A percentile compares a stretch with the other conserved stretches of the same genome.
These are phyloP conservation scores for Byssoonygena ceratinophila DNA, from an alignment of 2,329 filamentous ascomycete genomes.

Conservation along the genomic window DNA sequence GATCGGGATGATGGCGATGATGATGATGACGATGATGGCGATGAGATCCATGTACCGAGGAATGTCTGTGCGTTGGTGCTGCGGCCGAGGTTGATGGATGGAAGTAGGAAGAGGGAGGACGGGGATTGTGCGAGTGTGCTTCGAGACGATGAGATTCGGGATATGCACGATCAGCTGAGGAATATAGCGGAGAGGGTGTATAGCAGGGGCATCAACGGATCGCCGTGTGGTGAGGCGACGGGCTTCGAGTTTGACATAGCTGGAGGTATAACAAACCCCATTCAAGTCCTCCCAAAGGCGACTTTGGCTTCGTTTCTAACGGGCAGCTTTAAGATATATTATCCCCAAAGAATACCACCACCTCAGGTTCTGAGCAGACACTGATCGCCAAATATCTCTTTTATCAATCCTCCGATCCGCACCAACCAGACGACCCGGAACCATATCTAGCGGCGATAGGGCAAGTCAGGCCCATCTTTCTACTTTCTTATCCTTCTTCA, in stretches of 20 bases:
- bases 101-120: neutral
- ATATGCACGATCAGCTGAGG: slow-evolving; percentile 1
- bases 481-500: slow-evolving; percentile 5
- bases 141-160: neutral
- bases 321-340: slow-evolving; percentile 8
- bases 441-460: slow-evolving; percentile 2
- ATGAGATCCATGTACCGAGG: neutral
- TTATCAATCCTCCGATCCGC: neutral
- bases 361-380: neutral
- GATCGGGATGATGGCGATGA: neutral
- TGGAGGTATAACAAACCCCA: too few relatives aligned
- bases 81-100: neutral
- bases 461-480: slow-evolving; percentile 5
- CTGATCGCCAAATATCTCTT: slow-evolving; percentile 9
- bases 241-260: neutral
- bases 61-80: slow-evolving; percentile 11
- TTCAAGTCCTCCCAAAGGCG: too few relatives aligned
- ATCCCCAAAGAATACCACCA: neutral
- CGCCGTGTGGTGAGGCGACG: slow-evolving; percentile 7
- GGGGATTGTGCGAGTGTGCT: slow-evolving; percentile 4
- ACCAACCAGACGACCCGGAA: neutral
- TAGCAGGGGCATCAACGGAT: neutral
- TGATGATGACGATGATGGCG: neutral
- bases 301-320: neutral
- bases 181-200: neutral